phyloP scores from a whole-genome alignment of 1,139 yeast genomes.

The Saccharomycopsis phalli region DNA sequence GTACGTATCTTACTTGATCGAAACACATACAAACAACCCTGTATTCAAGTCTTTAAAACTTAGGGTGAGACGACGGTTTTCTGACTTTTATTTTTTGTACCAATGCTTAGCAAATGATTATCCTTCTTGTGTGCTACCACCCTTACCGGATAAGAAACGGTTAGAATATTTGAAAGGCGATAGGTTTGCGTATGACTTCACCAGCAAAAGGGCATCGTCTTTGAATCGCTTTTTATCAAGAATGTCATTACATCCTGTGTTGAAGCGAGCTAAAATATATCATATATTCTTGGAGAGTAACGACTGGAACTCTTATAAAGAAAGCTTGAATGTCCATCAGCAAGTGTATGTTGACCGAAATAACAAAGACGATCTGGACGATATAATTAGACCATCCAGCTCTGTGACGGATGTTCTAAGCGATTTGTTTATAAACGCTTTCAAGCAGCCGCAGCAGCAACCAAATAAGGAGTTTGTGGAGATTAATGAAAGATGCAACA shows the following conservation, averaged over 20 bases:
- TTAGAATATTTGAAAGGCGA: conserved; percentile 94
- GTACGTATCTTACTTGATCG: conserved; percentile 69
- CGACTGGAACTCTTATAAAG: conserved; percentile 79
- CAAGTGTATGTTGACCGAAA: conserved; percentile 22
- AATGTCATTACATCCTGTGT: conserved; percentile 61
- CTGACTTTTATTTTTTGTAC: conserved; percentile 73
- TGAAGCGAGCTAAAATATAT: conserved; percentile 63
- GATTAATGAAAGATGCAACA: conserved; percentile 73
- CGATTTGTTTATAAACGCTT: conserved; percentile 86
- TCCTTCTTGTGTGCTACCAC: conserved; percentile 85
- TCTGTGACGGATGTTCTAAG: conserved; percentile 55
- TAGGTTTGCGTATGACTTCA: conserved; percentile 71
- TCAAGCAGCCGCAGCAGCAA: conserved; percentile 69
- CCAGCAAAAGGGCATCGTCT: conserved; percentile 76
- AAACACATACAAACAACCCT: conserved; percentile 48
- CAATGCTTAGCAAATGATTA: conserved; percentile 66
- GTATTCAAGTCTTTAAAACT: conserved; percentile 36
- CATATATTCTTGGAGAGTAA: conserved; percentile 69
- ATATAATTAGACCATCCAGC: conserved; percentile 20
- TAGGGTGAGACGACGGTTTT: conserved; percentile 66
- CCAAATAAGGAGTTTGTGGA: conserved; percentile 73
- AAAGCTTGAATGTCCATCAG: conserved; percentile 41
- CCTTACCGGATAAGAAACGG: conserved; percentile 87
- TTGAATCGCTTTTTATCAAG: conserved; percentile 68
- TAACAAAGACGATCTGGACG: conserved; percentile 21